Conservation (phyloP, 192 early-diverging fungal genomes). For the Coemansia sp. region DNA sequence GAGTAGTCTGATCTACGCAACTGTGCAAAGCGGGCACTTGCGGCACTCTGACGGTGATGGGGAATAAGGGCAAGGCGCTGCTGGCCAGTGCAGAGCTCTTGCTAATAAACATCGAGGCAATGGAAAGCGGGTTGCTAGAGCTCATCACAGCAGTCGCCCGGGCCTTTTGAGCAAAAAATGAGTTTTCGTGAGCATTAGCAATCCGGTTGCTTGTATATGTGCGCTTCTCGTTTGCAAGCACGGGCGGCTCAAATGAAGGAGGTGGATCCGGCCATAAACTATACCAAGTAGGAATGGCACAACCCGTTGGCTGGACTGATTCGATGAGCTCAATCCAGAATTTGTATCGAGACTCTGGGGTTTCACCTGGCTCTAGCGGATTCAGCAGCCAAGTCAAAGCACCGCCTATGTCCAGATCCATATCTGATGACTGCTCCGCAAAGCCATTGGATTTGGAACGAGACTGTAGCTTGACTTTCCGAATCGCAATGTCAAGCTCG, state of each 20-base stretch:
- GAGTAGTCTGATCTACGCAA: background rate
- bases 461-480: background rate
- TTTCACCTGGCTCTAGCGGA: slow-evolving; percentile 23
- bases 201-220: background rate
- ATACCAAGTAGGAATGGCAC: slow-evolving; percentile 8
- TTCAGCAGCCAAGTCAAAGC: slow-evolving; percentile 34
- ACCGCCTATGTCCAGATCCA: slow-evolving; percentile 21
- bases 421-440: background rate
- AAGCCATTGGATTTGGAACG: background rate
- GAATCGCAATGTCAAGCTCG: slow-evolving; percentile 27
- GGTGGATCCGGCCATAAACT: slow-evolving; percentile 37
- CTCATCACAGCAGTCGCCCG: background rate
- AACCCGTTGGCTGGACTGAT: slow-evolving; percentile 15
- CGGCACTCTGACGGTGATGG: background rate
- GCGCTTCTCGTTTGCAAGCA: background rate
- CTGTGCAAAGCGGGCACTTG: background rate
- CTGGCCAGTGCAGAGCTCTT: background rate
- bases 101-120: slow-evolving; percentile 2
- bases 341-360: slow-evolving; percentile 28
- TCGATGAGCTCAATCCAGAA: slow-evolving; percentile 35
- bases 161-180: slow-evolving; percentile 8
- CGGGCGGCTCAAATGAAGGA: slow-evolving; percentile 6
- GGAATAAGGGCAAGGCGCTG: background rate
- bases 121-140: background rate
- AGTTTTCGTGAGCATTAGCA: slow-evolving; percentile 3